Evolutionary conservation across 768 basidiomycete genomes (phyloP).

Genomic region (Porphyrellus cyaneotinctus): DNA sequence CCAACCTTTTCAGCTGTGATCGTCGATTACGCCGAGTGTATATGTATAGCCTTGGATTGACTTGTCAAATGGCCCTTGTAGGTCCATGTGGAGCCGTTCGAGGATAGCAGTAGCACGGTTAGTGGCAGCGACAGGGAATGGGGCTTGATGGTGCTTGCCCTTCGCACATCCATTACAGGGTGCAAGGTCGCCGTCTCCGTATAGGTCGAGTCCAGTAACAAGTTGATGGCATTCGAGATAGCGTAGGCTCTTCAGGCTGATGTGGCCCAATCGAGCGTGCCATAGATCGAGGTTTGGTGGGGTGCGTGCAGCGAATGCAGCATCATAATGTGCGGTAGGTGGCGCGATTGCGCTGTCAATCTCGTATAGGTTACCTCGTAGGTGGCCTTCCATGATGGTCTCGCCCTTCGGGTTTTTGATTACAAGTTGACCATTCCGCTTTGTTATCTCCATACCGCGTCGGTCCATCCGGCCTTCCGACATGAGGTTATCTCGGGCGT

Average conservation of each 20-base stretch:
- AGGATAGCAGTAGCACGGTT: background rate
- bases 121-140: background rate
- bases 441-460: too few species aligned
- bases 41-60: slow-evolving; percentile 7
- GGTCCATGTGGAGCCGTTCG: background rate
- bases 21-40: slow-evolving; percentile 3
- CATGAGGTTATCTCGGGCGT: too few species aligned
- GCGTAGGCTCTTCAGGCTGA: slow-evolving; percentile 1
- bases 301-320: background rate
- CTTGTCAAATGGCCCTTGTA: background rate
- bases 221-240: slow-evolving; percentile 7
- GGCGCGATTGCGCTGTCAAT: slow-evolving; percentile 1
- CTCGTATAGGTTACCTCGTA: too few species aligned
- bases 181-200: background rate
- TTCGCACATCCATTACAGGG: slow-evolving; percentile 6
- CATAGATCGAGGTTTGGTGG: slow-evolving; percentile 7
- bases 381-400: too few species aligned
- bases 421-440: too few species aligned
- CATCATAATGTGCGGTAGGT: background rate
- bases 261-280: slow-evolving; percentile 7
- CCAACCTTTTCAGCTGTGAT: slow-evolving; percentile 9
- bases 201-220: slow-evolving; percentile 3
- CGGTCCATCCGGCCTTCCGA: too few species aligned
- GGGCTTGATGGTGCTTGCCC: slow-evolving; percentile 9
- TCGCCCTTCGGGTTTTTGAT: too few species aligned